Evolutionary conservation across 1,139 yeast species (phyloP), one percentile per base, ranked within the genome.

Genomic region (Sugiyamaella xylanicola): DNA sequence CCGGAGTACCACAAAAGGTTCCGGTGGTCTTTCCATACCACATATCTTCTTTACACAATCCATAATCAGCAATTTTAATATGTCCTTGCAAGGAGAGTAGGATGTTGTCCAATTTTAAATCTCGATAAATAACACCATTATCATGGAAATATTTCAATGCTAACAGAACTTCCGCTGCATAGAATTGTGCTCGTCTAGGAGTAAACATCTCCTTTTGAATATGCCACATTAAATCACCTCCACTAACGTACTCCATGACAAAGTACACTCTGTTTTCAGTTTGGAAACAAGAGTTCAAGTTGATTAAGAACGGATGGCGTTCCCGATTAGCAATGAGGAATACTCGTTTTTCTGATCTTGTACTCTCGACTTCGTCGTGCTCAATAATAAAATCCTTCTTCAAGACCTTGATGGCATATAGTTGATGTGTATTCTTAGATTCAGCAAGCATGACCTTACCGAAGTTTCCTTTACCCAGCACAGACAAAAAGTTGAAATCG

Each of bases 211-310:
- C 88, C 68, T 90, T 90, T 72, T 93, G 99, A 66, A 93, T 95
- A 71, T 93, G 99, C 96, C 97, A 91, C 99, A 93, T 93, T 68
- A 93, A 81, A 75, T 93, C 99, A 70, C 99, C 99, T 56, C 99
- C 99, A 11, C 95, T 85, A 54, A 93, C 86, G 68, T 91, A 93
- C 72, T 93, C 99, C 99, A 93, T 93, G 13, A 95, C 99, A 74
- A 95, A 93, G 72, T 95, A 93, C 47, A 93, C 88, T 69, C 99
- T 83, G 70, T 95, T 92, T 65, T 95, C 99, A 0, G 99, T 93
- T 74, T 93, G 99, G 81, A 93, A 93, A 68, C 98, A 91, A 66
- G 97, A 95, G 69, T 87, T 95, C 61, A 95, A 77, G 67, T 90
- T 91, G 65, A 95, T 80, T 70, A 93, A 79, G 73, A 95, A 93